Percentiles rank a stretch among this genome's conserved stretches.
Conservation (phyloP, 2,329 filamentous ascomycete species). For the Clonostachys sp. region DNA sequence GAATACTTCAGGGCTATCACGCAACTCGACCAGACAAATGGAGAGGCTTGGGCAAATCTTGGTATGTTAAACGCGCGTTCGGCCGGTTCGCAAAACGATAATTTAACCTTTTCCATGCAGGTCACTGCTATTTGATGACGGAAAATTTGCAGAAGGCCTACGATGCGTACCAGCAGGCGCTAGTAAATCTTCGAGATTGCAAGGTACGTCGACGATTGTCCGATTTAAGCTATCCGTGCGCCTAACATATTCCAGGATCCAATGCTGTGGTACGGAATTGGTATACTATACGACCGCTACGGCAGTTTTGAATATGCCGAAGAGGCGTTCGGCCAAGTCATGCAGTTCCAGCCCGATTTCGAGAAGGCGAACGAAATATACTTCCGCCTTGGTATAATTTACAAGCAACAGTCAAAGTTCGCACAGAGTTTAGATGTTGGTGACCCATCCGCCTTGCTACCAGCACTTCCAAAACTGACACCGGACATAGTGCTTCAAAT, state of each 20-base stretch:
- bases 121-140: conserved; percentile 99
- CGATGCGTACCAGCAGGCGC: conserved; percentile 89
- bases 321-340: conserved; percentile 96
- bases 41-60: conserved; percentile 93
- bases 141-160: conserved; percentile 97
- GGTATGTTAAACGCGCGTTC: conserved; percentile 47
- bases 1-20: conserved; percentile 90
- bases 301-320: conserved; percentile 95
- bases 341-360: conserved; percentile 96
- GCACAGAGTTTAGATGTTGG: conserved; percentile 83
- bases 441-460: conserved; percentile 4
- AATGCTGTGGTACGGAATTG: conserved; percentile 98
- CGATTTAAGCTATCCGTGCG: background rate
- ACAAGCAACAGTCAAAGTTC: conserved; percentile 97
- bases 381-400: conserved; percentile 97
- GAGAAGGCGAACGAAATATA: conserved; percentile 99
- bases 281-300: conserved; percentile 94
- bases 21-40: conserved; percentile 83
- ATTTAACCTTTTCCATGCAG: conserved; percentile 34
- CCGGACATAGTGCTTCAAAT: conserved; percentile 80
- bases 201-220: conserved; percentile 57
- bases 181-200: conserved; percentile 88
- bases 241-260: conserved; percentile 60
- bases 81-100: background rate
- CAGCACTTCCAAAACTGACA: background rate